Percentiles rank a stretch among this genome's conserved stretches.
Evolutionary conservation across 768 basidiomycete genomes (phyloP).

Genomic region (Calvatia gigantea): DNA sequence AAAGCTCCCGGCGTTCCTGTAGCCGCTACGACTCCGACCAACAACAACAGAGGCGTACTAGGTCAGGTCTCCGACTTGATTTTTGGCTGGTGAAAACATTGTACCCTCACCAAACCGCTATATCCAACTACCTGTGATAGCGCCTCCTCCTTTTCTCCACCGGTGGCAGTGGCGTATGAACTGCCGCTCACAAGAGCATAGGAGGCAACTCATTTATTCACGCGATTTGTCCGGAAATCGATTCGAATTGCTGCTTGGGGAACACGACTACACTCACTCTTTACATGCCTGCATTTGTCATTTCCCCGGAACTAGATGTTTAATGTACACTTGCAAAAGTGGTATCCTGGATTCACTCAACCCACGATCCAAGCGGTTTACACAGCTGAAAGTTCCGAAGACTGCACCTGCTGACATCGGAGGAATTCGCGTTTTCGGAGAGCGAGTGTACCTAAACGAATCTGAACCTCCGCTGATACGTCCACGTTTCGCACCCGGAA

Average conservation of each 20-base stretch:
- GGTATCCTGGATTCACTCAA: not conserved
- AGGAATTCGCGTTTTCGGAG: not conserved
- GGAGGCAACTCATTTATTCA: not conserved
- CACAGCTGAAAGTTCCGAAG: not conserved
- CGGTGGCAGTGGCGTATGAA: not conserved
- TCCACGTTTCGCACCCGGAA: not conserved
- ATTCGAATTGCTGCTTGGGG: not conserved
- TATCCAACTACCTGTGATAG: not conserved
- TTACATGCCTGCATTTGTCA: not conserved
- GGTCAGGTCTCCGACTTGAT: conserved; percentile 79
- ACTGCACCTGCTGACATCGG: not conserved
- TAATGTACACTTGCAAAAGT: not conserved
- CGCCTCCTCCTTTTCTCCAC: not conserved
- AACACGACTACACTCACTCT: not conserved
- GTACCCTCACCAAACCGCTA: not conserved
- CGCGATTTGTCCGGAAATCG: not conserved
- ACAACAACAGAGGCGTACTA: conserved; percentile 53
- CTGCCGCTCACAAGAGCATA: not conserved
- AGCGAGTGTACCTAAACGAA: not conserved
- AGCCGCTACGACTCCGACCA: conserved; percentile 30
- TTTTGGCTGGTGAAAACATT: conserved; percentile 64
- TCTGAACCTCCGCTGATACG: not conserved
- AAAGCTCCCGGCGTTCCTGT: conserved; percentile 12
- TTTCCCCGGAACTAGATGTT: not conserved
- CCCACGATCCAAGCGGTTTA: conserved; percentile 11